Evolutionary conservation across 352 stramenopile genomes (phyloP), one percentile per base, ranked within the genome.

Genomic region (Pythium myriotylum): DNA sequence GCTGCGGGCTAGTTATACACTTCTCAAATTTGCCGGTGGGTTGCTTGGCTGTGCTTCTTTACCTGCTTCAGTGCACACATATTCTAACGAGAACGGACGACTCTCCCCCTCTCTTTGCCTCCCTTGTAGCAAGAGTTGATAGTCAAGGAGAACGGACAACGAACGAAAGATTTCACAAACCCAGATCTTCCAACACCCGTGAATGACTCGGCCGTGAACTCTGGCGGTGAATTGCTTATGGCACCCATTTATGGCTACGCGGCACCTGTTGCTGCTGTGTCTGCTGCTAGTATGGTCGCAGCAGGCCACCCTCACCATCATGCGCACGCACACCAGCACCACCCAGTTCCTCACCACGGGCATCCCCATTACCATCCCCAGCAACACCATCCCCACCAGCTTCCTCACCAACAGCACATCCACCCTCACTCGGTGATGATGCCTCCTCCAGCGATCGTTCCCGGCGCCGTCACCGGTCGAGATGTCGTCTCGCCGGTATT

Each of bases 61-160:
- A 16, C n/a, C n/a, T n/a, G n/a, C n/a, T n/a, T n/a, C n/a, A n/a
- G n/a, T n/a, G n/a, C n/a, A n/a, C n/a, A n/a, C n/a, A n/a, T n/a
- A n/a, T n/a, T 39, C 22, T 16, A 45, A 45, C 7, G 12, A 13
- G 16, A 14, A 49, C 16, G 27, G 37, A 56, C 13, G 48, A 16
- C 16, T 48, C 1, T 23, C 29, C n/a, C n/a, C n/a, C n/a, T n/a
- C n/a, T n/a, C n/a, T n/a, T n/a, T n/a, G n/a, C n/a, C n/a, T 51
- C 13, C 12, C 14, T 32, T 22, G 20, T 40, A 78, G 72, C 74
- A 88, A 72, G 79, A 88, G 39, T 54, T 88, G 9, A 73, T 86
- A 35, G 79, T 88, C 37, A 88, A 88, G 35, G 77, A 83, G 51
- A 88, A 88, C 26, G 76, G 76, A 7, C 45, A 69, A 14, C 72